Evolutionary conservation across 169 alveolate genomes (phyloP), one percentile per base, ranked within the genome.

Genomic region (Plasmodium reichenowi): DNA sequence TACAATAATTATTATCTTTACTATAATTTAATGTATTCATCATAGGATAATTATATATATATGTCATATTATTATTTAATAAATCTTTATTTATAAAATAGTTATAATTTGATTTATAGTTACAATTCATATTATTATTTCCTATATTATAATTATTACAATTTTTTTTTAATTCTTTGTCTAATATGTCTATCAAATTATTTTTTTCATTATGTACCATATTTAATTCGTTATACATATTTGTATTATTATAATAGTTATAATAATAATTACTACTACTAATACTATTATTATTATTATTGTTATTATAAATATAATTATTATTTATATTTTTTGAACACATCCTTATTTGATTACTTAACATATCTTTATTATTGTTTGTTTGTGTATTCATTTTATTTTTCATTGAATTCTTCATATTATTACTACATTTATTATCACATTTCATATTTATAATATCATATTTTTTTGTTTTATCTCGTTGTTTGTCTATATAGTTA

Each of bases 81-180:
- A 54, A n/a, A 22, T 72, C 83, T 72, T 72, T 72, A 72, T 72
- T 72, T 26, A 54, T 26, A 54, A n/a, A 54, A 20, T 47, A 24
- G 12, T 47, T 70, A 15, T 70, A 17, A 17, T 20, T 15, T 7
- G 13, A 3, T 47, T 70, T 70, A 22, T 48, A 70, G 26, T 24
- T 26, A 52, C 47, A 20, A 17, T 2, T 48, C 54, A 26, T 54
- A 15, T 13, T 52, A 64, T 64, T 29, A 70, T 43, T 70, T 48
- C 24, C 59, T 12, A 70, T 4, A 70, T 70, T 70, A 20, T 48
- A 47, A 24, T 50, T 72, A 15, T 10, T 12, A n/a, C 78, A 9
- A 70, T 68, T 47, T 15, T 68, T 68, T 20, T 68, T 68, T 48
- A 68, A 45, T 12, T 58, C n/a, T 20, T 17, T 15, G 7, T 68